Evolutionary conservation across 23 red algal genomes (phyloP), one percentile per base, ranked within the genome.

Genomic region (Agarophyton chilense): DNA sequence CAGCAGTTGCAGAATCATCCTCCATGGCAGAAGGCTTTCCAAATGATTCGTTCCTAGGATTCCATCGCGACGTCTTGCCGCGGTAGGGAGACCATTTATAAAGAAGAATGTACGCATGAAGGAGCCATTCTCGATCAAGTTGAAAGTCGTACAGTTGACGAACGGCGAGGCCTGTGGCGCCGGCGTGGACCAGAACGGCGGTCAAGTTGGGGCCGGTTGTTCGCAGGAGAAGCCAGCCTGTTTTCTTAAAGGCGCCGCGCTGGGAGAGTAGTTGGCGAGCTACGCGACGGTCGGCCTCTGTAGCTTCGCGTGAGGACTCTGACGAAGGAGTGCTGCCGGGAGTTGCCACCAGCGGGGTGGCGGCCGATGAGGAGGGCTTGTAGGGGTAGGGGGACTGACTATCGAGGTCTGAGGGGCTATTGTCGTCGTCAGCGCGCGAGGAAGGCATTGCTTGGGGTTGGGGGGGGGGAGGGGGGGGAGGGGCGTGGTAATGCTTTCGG

Each of bases 11-110:
- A 22, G 50, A 60, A 78, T 88, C 84, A 56, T 88, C 67, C 29
- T 88, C 66, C 52, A 50, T 51, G 49, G 52, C 10, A 42, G 68
- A 39, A 28, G 64, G 26, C 40, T 61, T 60, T 40, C 21, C 53
- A 35, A 65, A 42, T 6, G 49, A 33, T 39, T 57, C 41, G 33
- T 56, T 58, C 24, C 31, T 49, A 2, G 87, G 87, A 60, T 91
- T 91, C 87, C 87, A 91, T 18, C 57, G 45, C 6, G 58, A 41
- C 4, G 29, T 61, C 0, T 67, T 50, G 17, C 87, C 87, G 28
- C 87, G 87, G 18, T 91, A 72, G 28, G 76, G 74, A 51, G 74
- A 52, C 87, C 87, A 91, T 40, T 91, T 91, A 61, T 91, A 91
- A 25, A 91, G 55, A 5, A 91, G 41, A 24, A 91, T 79, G 63